phyloP scores from a whole-genome alignment of 1,284 basidiomycete genomes.

The Tilletia horrida region DNA sequence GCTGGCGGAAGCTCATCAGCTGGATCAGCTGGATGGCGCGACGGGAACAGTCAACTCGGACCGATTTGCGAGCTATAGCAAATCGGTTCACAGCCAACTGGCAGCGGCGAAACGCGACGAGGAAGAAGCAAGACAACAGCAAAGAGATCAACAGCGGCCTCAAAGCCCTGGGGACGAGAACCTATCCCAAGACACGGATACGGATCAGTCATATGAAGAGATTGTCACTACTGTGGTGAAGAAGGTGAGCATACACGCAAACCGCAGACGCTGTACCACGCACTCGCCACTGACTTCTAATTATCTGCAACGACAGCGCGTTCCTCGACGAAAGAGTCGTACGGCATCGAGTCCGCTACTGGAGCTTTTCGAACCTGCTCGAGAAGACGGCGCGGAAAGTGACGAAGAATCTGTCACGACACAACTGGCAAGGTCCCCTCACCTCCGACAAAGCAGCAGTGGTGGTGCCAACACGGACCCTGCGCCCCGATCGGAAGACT shows the following conservation, averaged over 20 bases:
- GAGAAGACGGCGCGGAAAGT: conserved; percentile 4
- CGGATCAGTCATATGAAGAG: conserved; percentile 7
- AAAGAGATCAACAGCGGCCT: background rate
- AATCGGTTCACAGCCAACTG: conserved; percentile 9
- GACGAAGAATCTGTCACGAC: background rate
- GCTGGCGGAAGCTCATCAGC: conserved; percentile 12
- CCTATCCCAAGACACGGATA: conserved; percentile 1
- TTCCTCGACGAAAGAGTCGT: background rate
- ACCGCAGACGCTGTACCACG: background rate
- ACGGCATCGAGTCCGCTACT: background rate
- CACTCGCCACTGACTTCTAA: background rate
- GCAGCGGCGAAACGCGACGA: background rate
- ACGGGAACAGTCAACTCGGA: background rate
- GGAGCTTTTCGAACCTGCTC: background rate
- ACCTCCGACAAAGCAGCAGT: background rate
- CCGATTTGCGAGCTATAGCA: background rate
- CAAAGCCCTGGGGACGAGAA: background rate
- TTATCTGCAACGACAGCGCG: background rate
- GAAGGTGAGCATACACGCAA: background rate
- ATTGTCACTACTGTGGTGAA: conserved; percentile 6
- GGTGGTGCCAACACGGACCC: background rate
- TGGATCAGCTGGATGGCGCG: background rate
- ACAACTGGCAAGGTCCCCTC: background rate
- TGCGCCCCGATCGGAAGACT: background rate
- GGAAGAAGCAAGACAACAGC: background rate